A percentile compares a stretch with the other conserved stretches of the same genome.
Conservation (phyloP, 257 asterid species). For the Plantago ovata region DNA sequence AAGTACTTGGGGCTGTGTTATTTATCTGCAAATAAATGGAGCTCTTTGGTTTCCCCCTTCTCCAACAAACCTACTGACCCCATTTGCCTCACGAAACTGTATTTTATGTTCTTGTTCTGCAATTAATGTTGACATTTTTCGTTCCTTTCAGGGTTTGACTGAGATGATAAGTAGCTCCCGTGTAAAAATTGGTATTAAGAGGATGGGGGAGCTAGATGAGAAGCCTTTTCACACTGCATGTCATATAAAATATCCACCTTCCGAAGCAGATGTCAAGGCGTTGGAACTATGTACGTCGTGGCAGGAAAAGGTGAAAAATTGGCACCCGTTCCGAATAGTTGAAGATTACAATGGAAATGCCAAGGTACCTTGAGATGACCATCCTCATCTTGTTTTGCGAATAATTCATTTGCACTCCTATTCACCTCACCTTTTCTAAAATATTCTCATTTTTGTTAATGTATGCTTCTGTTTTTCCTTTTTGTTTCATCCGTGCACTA, state of each 20-base stretch:
- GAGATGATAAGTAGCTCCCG: conserved; percentile 43
- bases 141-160: conserved; percentile 42
- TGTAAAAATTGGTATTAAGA: conserved; percentile 56
- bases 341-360: conserved; percentile 29
- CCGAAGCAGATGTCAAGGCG: conserved; percentile 59
- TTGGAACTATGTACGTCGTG: conserved; percentile 50
- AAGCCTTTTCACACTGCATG: conserved; percentile 52
- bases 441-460: no score
- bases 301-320: conserved; percentile 57
- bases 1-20: no score
- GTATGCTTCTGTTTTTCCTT: no score
- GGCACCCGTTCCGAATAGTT: conserved; percentile 66
- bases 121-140: neutral
- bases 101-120: neutral
- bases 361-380: conserved; percentile 32
- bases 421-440: no score
- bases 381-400: no score
- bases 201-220: conserved; percentile 79
- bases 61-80: neutral
- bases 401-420: no score
- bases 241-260: conserved; percentile 39
- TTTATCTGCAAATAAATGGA: no score
- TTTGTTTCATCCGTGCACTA: no score
- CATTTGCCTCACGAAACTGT: no score
- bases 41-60: neutral